Conservation (phyloP, 2,329 filamentous ascomycete genomes). For the Colletotrichum falcatum region DNA sequence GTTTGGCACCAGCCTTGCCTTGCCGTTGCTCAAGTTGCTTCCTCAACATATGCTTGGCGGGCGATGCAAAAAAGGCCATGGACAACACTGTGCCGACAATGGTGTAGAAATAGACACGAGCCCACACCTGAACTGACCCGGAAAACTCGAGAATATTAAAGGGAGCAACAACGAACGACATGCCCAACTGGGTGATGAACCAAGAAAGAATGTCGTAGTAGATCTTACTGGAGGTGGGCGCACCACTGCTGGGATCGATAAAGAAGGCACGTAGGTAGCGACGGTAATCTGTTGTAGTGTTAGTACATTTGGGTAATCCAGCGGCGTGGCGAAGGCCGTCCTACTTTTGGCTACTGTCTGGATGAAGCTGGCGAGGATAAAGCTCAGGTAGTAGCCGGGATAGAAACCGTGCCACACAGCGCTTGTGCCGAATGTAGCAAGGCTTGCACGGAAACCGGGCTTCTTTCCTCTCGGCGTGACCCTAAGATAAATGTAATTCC, state of each 20-base stretch:
- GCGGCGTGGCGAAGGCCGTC: conserved; percentile 42
- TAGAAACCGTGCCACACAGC: conserved; percentile 99
- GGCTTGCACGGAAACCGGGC: conserved; percentile 91
- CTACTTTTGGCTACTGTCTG: conserved; percentile 96
- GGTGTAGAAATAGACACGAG: conserved; percentile 89
- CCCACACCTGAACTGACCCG: conserved; percentile 81
- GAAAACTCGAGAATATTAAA: conserved; percentile 85
- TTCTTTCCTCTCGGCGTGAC: conserved; percentile 97
- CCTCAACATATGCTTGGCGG: conserved; percentile 73
- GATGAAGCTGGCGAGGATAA: conserved; percentile 88
- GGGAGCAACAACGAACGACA: conserved; percentile 85
- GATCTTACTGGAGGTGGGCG: conserved; percentile 77
- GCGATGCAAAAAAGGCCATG: conserved; percentile 83
- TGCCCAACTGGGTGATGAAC: conserved; percentile 81
- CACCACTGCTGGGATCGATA: conserved; percentile 79
- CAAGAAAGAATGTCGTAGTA: conserved; percentile 88
- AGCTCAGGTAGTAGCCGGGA: conserved; percentile 93
- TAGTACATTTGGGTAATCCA: conserved; percentile 26
- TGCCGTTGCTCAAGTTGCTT: conserved; percentile 70
- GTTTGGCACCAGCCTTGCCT: conserved; percentile 57
- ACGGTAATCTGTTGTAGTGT: conserved; percentile 76
- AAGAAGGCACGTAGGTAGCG: conserved; percentile 94
- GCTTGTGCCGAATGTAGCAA: conserved; percentile 94
- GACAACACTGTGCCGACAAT: conserved; percentile 74
- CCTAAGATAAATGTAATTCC: conserved; percentile 94